Evolutionary conservation across 2,329 filamentous ascomycete species (phyloP), one percentile per base, ranked within the genome.

Genomic region (Cytospora chrysosperma): DNA sequence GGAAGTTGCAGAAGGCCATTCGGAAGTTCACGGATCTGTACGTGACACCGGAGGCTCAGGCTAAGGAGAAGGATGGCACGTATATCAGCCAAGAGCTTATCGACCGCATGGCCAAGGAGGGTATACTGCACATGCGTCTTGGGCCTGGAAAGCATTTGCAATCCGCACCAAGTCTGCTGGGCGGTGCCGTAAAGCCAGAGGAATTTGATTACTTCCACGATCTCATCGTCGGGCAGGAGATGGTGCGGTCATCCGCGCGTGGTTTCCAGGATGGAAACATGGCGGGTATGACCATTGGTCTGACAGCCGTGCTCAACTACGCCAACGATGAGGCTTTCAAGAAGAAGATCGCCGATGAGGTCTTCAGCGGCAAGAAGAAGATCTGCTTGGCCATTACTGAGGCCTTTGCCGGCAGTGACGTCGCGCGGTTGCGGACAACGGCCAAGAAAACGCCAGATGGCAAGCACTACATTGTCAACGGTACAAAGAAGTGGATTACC

Each of bases 141-240:
- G 92, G 92, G 0, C 92, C 92, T 0, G 92, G 92, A 15, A 90
- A 90, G 77, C 92, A 96, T 75, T 77, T 96, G 59, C 85, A 93
- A 71, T 51, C 50, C 2, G 64, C 58, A 9, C 89, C 89, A 37
- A 80, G 83, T 19, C 76, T 96, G 47, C 76, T 94, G 61, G 84
- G 82, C 65, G 91, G 90, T 52, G 88, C 81, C 19, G 82, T 93
- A 61, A 85, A 90, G 72, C 90, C 90, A 57, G 86, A 92, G 75
- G 88, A 93, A 67, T 96, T 93, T 70, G 91, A 96, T 75, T 93
- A 93, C 76, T 91, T 96, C 76, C 91, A 95, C 75, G 92, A 95
- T 73, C 74, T 95, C 73, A 85, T 96, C 68, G 80, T 90, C 59
- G 79, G 81, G 10, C 92, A 96, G 76, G 92, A 96, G 76, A 77